Conservation (phyloP, 805 yeast genomes). For the Pichia insulana region DNA sequence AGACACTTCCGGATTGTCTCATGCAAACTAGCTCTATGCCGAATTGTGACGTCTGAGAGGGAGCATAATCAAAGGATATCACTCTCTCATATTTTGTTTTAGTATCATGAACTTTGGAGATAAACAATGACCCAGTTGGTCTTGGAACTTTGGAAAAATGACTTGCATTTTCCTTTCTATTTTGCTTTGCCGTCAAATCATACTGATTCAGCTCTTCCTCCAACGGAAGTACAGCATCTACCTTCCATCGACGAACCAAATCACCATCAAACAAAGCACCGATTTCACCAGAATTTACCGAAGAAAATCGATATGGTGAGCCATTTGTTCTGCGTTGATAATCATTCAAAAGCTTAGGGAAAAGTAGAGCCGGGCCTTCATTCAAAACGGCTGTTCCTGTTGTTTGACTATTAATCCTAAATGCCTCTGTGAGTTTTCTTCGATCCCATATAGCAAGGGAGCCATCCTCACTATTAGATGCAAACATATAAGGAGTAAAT, state of each 20-base stretch:
- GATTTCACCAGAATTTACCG: slow-evolving; percentile 59
- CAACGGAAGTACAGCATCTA: slow-evolving; percentile 45
- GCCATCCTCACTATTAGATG: slow-evolving; percentile 77
- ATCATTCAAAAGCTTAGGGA: slow-evolving; percentile 54
- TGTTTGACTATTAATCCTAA: slow-evolving; percentile 7
- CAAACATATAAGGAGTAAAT: slow-evolving; percentile 54
- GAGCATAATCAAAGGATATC: slow-evolving; percentile 77
- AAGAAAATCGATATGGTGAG: slow-evolving; percentile 63
- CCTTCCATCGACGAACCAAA: slow-evolving; percentile 69
- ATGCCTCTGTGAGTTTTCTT: slow-evolving; percentile 38
- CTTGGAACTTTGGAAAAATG: slow-evolving; percentile 8
- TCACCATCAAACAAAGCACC: slow-evolving; percentile 75
- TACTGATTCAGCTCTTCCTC: slow-evolving; percentile 19
- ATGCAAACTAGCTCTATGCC: slow-evolving; percentile 70
- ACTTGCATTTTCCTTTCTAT: slow-evolving; percentile 15
- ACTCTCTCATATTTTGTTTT: slow-evolving; percentile 74
- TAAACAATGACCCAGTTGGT: slow-evolving; percentile 54
- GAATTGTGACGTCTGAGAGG: slow-evolving; percentile 38
- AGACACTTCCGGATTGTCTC: slow-evolving; percentile 85
- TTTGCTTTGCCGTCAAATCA: slow-evolving; percentile 14
- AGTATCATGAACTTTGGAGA: slow-evolving; percentile 65
- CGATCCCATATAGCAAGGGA: slow-evolving; percentile 78
- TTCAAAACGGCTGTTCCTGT: slow-evolving; percentile 19
- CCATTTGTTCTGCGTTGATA: slow-evolving; percentile 47
- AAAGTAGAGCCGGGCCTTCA: slow-evolving; percentile 48